Evolutionary conservation across 2,329 filamentous ascomycete genomes (phyloP), one percentile per base, ranked within the genome.

Genomic region (Colletotrichum simmondsii): DNA sequence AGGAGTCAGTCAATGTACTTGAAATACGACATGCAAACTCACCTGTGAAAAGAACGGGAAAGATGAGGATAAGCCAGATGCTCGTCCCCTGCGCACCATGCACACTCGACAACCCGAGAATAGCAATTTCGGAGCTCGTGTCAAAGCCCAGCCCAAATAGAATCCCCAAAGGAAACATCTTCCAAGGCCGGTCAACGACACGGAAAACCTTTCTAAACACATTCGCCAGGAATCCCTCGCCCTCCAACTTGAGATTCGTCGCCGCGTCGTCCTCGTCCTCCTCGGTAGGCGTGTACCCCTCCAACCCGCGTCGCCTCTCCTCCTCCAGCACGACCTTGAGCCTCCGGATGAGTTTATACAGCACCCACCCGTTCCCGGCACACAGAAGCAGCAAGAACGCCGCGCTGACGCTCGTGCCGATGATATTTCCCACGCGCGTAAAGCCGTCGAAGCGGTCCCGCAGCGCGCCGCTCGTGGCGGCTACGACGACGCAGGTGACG

Each of bases 61-160:
- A 98, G 64, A 99, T 92, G 37, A 98, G 82, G 73, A 98, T 98
- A 16, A 98, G 85, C 97, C 97, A 99, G 72, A 98, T 92, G 37
- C 92, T 94, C 0, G 95, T 98, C 1, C 96, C 96, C 73, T 93
- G 88, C 0, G 95, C 92, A 0, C 93, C 95, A 78, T 98, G 93
- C 2, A 99, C 91, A 35, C 93, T 95, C 0, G 94, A 93, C 75
- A 98, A 97, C 0, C 96, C 97, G 0, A 99, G 84, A 8, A 99
- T 88, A 0, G 97, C 96, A 78, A 98, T 94, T 81, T 99, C 96
- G 8, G 94, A 97, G 53, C 94, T 97, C 0, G 97, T 98, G 80
- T 98, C 97, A 80, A 99, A 98, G 0, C 96, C 97, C 0, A 98
- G 87, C 0, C 96, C 97, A 78, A 96, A 98, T 5, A 98, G 85